Conservation (phyloP, 1,284 basidiomycete species). For the Malassezia caprae region DNA sequence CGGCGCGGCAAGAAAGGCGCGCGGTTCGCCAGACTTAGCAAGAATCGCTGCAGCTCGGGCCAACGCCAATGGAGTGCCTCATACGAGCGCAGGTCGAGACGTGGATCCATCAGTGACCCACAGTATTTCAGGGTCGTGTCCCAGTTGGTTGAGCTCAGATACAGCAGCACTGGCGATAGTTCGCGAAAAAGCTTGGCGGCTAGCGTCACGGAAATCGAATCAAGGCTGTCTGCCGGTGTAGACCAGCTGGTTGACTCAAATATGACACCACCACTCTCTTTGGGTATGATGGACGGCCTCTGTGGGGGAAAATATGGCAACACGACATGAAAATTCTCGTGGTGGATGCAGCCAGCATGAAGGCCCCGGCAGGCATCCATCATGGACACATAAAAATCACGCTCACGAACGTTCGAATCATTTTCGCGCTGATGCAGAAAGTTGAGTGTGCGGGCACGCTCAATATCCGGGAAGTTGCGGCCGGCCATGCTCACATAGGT, state of each 20-base stretch:
- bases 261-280: not conserved
- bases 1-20: not conserved
- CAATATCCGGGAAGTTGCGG: not conserved
- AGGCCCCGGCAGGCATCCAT: not conserved
- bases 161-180: not conserved
- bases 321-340: not conserved
- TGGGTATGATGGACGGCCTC: not conserved
- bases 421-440: not conserved
- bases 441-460: not conserved
- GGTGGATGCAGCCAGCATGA: not conserved
- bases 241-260: not conserved
- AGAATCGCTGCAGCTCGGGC: not conserved
- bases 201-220: not conserved
- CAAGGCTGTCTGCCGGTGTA: slow-evolving; percentile 1
- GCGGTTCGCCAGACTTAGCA: not conserved
- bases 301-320: not conserved
- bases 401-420: not conserved
- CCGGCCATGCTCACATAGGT: not conserved
- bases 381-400: not conserved
- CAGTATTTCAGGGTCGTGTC: not conserved
- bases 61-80: slow-evolving; percentile 3
- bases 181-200: slow-evolving; percentile 3
- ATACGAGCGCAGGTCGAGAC: not conserved
- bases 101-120: not conserved
- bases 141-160: slow-evolving; percentile 1